Evolutionary conservation across 331 rosid species (phyloP).

Genomic region (Malus hybrid): DNA sequence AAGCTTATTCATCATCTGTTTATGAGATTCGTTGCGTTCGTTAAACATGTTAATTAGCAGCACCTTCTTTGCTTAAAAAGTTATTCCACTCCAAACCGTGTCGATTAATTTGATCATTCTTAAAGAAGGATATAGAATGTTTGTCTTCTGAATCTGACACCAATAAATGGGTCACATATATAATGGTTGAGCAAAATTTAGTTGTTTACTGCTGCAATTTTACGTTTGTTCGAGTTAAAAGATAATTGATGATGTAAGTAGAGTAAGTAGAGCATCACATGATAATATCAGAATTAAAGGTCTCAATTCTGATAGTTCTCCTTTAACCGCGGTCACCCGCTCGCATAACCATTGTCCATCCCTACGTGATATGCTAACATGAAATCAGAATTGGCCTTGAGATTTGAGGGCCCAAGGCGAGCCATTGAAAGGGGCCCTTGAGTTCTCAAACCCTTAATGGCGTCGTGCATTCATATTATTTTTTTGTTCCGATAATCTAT

Average conservation of each 20-base stretch:
- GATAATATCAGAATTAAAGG: no score
- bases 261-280: no score
- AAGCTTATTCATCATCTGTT: neutral
- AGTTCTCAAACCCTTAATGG: neutral
- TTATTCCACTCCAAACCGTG: neutral
- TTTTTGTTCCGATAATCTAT: no score
- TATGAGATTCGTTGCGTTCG: neutral
- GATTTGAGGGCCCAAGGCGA: neutral
- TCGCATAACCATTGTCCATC: no score
- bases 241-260: neutral
- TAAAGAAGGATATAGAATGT: neutral
- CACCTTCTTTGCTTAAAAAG: neutral
- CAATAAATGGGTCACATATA: neutral
- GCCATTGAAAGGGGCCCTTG: neutral
- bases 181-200: neutral
- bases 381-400: neutral
- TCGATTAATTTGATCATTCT: neutral
- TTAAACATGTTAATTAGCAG: neutral
- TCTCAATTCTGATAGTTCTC: no score
- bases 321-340: no score
- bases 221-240: neutral
- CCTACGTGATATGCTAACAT: neutral
- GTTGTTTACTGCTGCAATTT: neutral
- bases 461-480: neutral
- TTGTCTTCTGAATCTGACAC: neutral